Percentiles rank a stretch among this genome's conserved stretches.
phyloP scores from a whole-genome alignment of 768 basidiomycete species.

The Tulasnella sp. region DNA sequence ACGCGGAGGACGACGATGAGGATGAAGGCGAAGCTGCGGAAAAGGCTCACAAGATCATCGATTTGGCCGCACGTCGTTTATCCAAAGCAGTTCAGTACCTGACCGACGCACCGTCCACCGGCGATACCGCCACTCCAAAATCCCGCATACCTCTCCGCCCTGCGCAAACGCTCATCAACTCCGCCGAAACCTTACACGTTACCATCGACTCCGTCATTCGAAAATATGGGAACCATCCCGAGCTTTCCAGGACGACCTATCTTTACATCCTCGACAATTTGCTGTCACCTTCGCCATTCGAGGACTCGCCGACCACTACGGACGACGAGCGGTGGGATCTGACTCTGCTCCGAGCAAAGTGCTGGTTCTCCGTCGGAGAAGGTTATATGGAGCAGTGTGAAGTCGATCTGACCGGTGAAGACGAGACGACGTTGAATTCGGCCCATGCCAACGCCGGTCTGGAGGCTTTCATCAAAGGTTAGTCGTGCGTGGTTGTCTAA shows the following conservation, averaged over 20 bases:
- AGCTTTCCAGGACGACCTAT: constrained; percentile 14
- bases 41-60: not conserved
- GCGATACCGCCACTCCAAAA: constrained; percentile 22
- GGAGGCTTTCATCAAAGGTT: constrained; percentile 23
- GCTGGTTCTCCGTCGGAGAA: not conserved
- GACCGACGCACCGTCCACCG: not conserved
- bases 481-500: too few relatives aligned
- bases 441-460: constrained; percentile 47
- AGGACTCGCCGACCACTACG: not conserved
- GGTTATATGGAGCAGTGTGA: constrained; percentile 17
- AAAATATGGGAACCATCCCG: constrained; percentile 45
- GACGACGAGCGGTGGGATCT: not conserved
- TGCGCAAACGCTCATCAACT: constrained; percentile 40
- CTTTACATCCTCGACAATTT: not conserved
- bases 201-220: constrained; percentile 48
- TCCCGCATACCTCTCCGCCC: constrained; percentile 46
- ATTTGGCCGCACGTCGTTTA: not conserved
- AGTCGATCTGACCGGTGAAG: constrained; percentile 40
- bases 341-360: not conserved
- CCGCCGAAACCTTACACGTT: constrained; percentile 42
- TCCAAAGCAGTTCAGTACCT: not conserved
- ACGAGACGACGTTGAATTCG: constrained; percentile 38
- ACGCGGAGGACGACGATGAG: not conserved
- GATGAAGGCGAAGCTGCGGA: not conserved
- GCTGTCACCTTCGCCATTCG: not conserved